Percentiles rank a stretch among this genome's conserved stretches.
These are phyloP conservation scores for Eurotiales sp. DNA, from an alignment of 2,329 filamentous ascomycete genomes.

Conservation along the genomic window DNA sequence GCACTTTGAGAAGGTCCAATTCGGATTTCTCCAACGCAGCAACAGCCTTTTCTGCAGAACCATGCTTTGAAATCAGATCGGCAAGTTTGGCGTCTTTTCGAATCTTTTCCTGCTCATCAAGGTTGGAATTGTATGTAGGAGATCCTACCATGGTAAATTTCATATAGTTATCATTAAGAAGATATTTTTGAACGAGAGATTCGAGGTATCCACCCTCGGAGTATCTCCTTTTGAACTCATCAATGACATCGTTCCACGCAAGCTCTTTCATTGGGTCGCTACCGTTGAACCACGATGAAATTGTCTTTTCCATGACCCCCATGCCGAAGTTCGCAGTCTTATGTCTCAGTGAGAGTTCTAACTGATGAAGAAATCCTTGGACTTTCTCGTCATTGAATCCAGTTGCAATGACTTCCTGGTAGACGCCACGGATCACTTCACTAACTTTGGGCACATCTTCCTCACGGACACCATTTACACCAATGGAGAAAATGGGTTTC, in stretches of 20 bases:
- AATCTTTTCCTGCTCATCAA: conserved; percentile 71
- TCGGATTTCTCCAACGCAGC: conserved; percentile 73
- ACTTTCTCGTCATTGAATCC: conserved; percentile 90
- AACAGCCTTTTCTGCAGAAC: conserved; percentile 67
- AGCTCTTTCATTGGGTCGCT: conserved; percentile 87
- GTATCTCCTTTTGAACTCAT: conserved; percentile 74
- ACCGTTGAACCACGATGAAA: conserved; percentile 93
- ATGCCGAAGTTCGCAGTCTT: conserved; percentile 96
- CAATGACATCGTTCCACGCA: conserved; percentile 85
- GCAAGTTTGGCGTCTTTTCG: conserved; percentile 72
- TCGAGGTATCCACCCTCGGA: conserved; percentile 78
- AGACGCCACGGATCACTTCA: conserved; percentile 66
- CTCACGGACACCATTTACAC: conserved; percentile 82
- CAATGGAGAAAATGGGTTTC: conserved; percentile 81
- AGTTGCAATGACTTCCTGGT: conserved; percentile 65
- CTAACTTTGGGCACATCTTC: conserved; percentile 75
- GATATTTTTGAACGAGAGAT: conserved; percentile 78
- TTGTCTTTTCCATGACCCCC: conserved; percentile 79
- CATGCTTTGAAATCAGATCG: conserved; percentile 64
- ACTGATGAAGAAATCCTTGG: conserved; percentile 86
- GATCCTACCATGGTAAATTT: conserved; percentile 94
- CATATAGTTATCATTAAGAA: conserved; percentile 80
- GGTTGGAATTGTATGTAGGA: conserved; percentile 65
- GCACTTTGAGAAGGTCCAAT: conserved; percentile 72
- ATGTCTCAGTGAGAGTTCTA: conserved; percentile 90